Conservation (phyloP, 2,329 filamentous ascomycete species). For the Aspergillus awamori region DNA sequence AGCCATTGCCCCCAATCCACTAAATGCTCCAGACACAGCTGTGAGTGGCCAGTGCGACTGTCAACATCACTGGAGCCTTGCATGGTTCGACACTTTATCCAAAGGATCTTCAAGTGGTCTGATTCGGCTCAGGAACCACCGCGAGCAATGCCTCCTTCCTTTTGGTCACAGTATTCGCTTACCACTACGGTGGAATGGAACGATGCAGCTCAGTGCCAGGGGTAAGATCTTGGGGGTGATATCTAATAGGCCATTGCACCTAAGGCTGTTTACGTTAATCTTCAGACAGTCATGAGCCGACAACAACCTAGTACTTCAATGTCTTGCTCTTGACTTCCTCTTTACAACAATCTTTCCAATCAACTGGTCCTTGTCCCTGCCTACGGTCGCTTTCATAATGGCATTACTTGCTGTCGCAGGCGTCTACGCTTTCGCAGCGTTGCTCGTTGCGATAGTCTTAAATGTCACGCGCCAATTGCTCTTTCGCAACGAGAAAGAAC, state of each 20-base stretch:
- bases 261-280: background rate
- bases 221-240: background rate
- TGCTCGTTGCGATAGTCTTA: constrained; percentile 13
- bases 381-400: constrained; percentile 16
- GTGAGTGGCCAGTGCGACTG: background rate
- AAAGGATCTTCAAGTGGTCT: constrained; percentile 5
- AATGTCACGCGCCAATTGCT: constrained; percentile 25
- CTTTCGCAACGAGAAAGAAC: constrained; percentile 62
- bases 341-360: background rate
- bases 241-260: background rate
- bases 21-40: background rate
- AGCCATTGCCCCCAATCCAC: background rate
- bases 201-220: background rate
- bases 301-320: background rate
- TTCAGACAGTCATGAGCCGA: background rate
- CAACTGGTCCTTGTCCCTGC: background rate
- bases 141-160: background rate
- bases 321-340: background rate
- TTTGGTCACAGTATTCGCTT: background rate
- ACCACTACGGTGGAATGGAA: background rate
- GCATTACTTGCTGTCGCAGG: constrained; percentile 15
- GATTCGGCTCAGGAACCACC: constrained; percentile 3
- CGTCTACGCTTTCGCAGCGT: constrained; percentile 17
- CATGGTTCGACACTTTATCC: background rate
- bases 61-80: background rate